Base-by-base conservation (phyloP, 2,329 filamentous ascomycete species). In the Xylaria sp. region DNA sequence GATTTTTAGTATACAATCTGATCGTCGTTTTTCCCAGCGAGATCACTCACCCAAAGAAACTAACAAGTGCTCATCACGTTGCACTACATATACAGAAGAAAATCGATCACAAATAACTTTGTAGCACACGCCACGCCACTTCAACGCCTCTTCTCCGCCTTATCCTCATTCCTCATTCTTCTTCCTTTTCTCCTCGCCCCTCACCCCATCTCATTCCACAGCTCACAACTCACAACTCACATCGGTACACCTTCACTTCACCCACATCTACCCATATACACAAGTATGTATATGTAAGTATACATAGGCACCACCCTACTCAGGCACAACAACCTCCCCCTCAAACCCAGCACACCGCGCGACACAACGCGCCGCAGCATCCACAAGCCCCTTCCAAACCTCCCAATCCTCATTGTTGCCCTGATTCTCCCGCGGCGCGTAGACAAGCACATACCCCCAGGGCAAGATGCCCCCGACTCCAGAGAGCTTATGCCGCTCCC, bases 401-500 rank as follows among this genome's bases (percentile, higher is more conserved):
- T 69, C 74, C 34, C 80, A 75, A 72, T 34, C 75, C 20, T 76
- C 77, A 20, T 81, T 25, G 3, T 25, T 25, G 23, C 23, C 23
- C 3, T 3, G 23, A 25, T 25, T 77, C 23, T 81, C 31, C 80
- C 82, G 72, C 50, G 82, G 82, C 52, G 82, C 81, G 34, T 84
- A 84, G 0, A 84, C 51, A 54, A 84, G 58, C 37, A 84, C 74
- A 63, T 82, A 84, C 0, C 76, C 76, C 73, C 77, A 78, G 0
- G 82, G 81, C 51, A 81, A 4, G 1, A 69, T 48, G 1, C 63
- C 69, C 1, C 65, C 60, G 2, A 74, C 75, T 1, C 80, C 80
- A 15, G 77, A 76, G 46, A 84, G 73, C 58, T 69, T 71, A 58
- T 84, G 82, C 3, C 82, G 73, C 75, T 82, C 79, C 20, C 77